These are phyloP conservation scores for Neurospora sp. DNA, from an alignment of 495 filamentous ascomycete species.

Conservation along the genomic window DNA sequence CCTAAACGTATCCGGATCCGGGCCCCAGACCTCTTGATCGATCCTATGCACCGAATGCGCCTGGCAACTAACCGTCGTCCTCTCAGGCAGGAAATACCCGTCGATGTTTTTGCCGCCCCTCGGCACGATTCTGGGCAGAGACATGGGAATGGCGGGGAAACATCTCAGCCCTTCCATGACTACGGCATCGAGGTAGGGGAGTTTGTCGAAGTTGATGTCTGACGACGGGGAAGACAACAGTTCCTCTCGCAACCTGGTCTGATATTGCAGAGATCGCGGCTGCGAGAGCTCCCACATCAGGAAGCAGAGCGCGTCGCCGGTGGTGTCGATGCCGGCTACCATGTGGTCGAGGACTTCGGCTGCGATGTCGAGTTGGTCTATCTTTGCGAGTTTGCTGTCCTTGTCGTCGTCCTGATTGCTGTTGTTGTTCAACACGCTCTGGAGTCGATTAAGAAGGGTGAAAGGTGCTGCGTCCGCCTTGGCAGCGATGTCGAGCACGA, in stretches of 20 bases:
- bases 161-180: constrained; percentile 50
- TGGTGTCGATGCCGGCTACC: constrained; percentile 59
- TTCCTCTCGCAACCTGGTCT: constrained; percentile 39
- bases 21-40: constrained; percentile 40
- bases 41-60: constrained; percentile 44
- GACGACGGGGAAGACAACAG: constrained; percentile 24
- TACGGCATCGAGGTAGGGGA: constrained; percentile 51
- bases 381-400: background rate
- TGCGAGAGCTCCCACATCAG: constrained; percentile 58
- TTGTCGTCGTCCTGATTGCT: background rate
- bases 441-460: constrained; percentile 35
- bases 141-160: constrained; percentile 58
- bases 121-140: constrained; percentile 52
- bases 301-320: constrained; percentile 54
- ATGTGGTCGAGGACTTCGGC: constrained; percentile 42
- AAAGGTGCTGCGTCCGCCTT: constrained; percentile 29
- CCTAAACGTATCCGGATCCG: constrained; percentile 42
- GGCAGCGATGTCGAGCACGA: constrained; percentile 29
- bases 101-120: constrained; percentile 38
- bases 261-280: constrained; percentile 34
- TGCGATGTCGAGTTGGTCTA: constrained; percentile 32
- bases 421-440: constrained; percentile 3
- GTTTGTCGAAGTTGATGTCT: constrained; percentile 31
- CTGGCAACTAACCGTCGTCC: constrained; percentile 44
- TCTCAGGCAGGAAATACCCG: constrained; percentile 35